Base-by-base conservation (phyloP, 2,329 filamentous ascomycete species). In the Aspergillus intermedius region DNA sequence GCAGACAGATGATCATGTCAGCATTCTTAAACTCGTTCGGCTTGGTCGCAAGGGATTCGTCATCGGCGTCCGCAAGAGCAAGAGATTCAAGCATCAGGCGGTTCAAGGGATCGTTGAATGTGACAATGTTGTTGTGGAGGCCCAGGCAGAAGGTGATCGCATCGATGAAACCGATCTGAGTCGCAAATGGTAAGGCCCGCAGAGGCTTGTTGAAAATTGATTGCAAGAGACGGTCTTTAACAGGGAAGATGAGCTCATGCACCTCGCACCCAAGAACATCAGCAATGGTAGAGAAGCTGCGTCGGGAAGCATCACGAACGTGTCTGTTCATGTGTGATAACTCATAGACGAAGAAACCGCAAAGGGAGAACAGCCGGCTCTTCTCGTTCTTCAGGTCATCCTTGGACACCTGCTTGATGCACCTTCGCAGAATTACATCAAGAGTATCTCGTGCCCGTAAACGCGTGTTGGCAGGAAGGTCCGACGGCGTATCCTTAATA, bases 161-260 rank as follows among this genome's bases (percentile, higher is more conserved):
- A 65, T 98, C 94, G 58, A 99, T 96, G 63, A 95, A 97, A 3
- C 93, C 94, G 57, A 98, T 98, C 71, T 98, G 94, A 2, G 89
- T 91, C 4, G 88, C 80, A 63, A 98, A 98, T 0, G 93, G 93
- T 52, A 99, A 74, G 0, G 93, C 94, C 52, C 93, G 82, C 17
- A 99, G 72, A 12, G 93, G 93, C 66, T 99, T 99, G 57, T 88
- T 88, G 73, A 93, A 98, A 43, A 99, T 96, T 0, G 91, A 89
- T 51, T 84, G 79, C n/a, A 97, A 75, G 32, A 97, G 79, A 28
- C 89, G 81, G 50, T 97, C 91, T 68, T 93, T 95, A 60, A 95
- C 88, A 1, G 91, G 91, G 55, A 87, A 83, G 35, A 98, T 81
- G 35, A 98, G 76, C 68, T 97, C 91, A 74, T 90, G 88, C 3